Base-by-base conservation (phyloP, 2,329 filamentous ascomycete genomes). In the Fusarium sp. region DNA sequence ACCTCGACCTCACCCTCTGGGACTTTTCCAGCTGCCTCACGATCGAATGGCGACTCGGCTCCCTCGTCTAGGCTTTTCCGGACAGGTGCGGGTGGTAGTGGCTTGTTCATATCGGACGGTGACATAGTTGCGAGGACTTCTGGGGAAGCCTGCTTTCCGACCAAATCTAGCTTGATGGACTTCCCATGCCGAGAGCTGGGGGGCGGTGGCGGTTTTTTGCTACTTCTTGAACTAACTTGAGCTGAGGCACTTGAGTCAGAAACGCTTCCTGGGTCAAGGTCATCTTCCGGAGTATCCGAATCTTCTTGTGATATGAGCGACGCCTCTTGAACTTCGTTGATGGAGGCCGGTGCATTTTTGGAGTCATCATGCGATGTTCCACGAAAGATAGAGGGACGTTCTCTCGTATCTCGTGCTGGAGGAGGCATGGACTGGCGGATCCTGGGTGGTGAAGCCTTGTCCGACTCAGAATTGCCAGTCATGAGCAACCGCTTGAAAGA, bases 151-250 rank as follows among this genome's bases (percentile, higher is more conserved):
- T 76, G 38, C 2, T 36, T 45, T 17, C 56, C 53, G 71, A 78
- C 65, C 55, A 80, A 72, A 48, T 76, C 77, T 77, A 38, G 78
- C 63, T 82, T 86, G 63, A 94, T 89, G 15, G 88, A 81, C 74
- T 89, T 93, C 5, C 92, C 92, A 76, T 93, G 90, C 50, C 90
- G 86, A 47, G 89, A 92, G 70, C 84, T 92, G 10, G 82, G 82
- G 19, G 90, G 90, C 7, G 91, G 90, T 13, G 89, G 89, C 61
- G 85, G 85, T 74, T 85, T 87, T 71, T 88, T 90, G 35, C 70
- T 90, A 32, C 71, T 71, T 56, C 63, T 78, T 32, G 39, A 45
- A 36, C 48, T 46, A 9, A 67, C 47, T 15, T 67, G 67, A 19
- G 63, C 57, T n/a, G 70, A 66, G n/a, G 57, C 49, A 53, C 70